Base-by-base conservation (phyloP, 352 stramenopile genomes). In the Phytophthora meadii region DNA sequence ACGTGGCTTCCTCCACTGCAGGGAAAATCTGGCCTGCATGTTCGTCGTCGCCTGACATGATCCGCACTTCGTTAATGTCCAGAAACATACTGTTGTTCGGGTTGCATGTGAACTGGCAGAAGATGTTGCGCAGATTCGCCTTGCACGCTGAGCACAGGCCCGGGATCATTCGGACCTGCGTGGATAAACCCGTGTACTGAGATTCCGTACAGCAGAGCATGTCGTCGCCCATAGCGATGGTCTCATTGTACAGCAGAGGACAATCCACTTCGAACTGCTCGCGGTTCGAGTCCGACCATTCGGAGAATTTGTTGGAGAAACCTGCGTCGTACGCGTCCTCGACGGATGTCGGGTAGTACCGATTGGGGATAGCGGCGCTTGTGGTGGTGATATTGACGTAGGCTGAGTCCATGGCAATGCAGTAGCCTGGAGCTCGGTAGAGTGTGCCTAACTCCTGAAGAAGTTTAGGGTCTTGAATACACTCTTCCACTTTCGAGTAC, bases 41-140 rank as follows among this genome's bases (percentile, higher is more conserved):
- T 15, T 82, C 63, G 36, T 81, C 74, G 39, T 86, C 66, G 25
- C 76, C 74, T 8, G 61, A 19, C 72, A 86, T 65, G 32, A 90
- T 77, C 28, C 76, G 79, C 2, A 90, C 69, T 61, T 88, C 74
- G 24, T 77, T 74, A 7, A 87, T 48, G 42, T 86, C 76, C 11
- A 88, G 49, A 56, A 90, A 88, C 42, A 87, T 67, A 15, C 75
- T 82, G 67, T 90, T 87, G 67, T 82, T 87, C 11, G 81, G 81
- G 57, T 72, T 86, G 59, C 81, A 90, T 32, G 81, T 80, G 54
- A 87, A 83, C 49, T 86, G 75, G 41, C 81, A 90, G 56, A 81
- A 87, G 17, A 88, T 72, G 62, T 90, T 87, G 58, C 79, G 81
- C 50, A 90, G 68, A 34, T 88, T 86, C 36, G 80, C 64, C 62